Conservation (phyloP, 1,139 yeast species). For the Magnusiomyces suaveolens region DNA sequence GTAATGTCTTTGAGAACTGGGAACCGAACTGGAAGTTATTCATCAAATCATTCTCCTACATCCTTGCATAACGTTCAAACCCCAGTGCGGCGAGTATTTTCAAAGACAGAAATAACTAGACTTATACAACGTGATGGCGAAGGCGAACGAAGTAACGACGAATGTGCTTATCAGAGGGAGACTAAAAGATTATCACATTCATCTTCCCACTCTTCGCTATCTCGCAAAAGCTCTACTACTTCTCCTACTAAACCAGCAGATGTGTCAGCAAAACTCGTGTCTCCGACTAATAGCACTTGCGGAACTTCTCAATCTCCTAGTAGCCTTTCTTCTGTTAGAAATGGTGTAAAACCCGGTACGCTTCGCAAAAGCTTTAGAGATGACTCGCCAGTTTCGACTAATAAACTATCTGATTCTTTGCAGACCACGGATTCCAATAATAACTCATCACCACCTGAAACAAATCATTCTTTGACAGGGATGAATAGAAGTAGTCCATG, state of each 20-base stretch:
- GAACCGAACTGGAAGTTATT: not conserved
- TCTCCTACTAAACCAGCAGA: not conserved
- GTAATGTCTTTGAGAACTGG: not conserved
- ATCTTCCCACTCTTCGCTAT: not conserved
- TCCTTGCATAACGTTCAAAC: not conserved
- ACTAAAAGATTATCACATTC: not conserved
- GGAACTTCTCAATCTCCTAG: too few relatives aligned
- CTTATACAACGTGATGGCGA: not conserved
- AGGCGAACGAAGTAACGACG: not conserved
- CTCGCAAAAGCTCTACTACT: not conserved
- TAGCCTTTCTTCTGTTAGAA: too few relatives aligned
- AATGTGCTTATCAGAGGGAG: not conserved
- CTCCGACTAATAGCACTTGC: too few relatives aligned
- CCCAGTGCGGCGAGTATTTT: slow-evolving; percentile 22
- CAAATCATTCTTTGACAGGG: too few relatives aligned
- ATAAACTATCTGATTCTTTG: too few relatives aligned
- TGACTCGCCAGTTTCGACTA: too few relatives aligned
- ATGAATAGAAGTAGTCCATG: too few relatives aligned
- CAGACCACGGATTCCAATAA: too few relatives aligned
- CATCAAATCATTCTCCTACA: not conserved
- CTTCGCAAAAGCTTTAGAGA: too few relatives aligned
- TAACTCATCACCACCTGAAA: too few relatives aligned
- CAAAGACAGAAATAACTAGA: slow-evolving; percentile 15
- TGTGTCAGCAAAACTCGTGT: too few relatives aligned
- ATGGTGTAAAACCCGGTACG: too few relatives aligned